Evolutionary conservation across 768 basidiomycete species (phyloP).

Genomic region (Butyriboletus loyo): DNA sequence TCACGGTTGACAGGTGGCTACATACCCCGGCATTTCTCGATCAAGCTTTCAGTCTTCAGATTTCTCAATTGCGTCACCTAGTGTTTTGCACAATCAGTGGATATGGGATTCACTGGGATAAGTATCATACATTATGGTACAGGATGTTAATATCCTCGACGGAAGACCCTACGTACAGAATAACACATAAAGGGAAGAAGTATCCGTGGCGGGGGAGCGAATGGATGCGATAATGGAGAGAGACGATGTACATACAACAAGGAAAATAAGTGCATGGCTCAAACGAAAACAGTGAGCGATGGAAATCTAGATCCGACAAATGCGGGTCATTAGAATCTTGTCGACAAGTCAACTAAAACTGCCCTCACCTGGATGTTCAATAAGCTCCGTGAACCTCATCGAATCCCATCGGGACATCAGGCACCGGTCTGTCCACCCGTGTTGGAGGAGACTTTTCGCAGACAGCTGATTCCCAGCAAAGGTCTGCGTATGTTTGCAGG

Average conservation of each 20-base stretch:
- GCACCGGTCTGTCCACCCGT: constrained; percentile 11
- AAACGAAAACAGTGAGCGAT: constrained; percentile 9
- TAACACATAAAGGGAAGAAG: constrained; percentile 4
- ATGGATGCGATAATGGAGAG: neutral
- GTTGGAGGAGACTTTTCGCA: constrained; percentile 13
- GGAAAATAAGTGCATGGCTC: neutral
- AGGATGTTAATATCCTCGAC: neutral
- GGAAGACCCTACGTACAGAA: neutral
- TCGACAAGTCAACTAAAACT: neutral
- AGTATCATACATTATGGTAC: constrained; percentile 6
- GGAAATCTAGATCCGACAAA: neutral
- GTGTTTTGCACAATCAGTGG: too few species aligned
- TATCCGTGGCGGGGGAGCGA: constrained; percentile 2
- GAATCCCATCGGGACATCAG: constrained; percentile 31
- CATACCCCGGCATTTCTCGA: too few species aligned
- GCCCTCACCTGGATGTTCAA: constrained; percentile 12
- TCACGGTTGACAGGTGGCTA: too few species aligned
- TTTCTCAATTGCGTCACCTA: too few species aligned
- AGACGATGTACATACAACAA: neutral
- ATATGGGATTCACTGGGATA: too few species aligned
- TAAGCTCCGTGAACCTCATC: constrained; percentile 20
- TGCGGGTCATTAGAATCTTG: neutral
- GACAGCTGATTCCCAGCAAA: constrained; percentile 30
- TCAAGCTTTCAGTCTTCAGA: too few species aligned
- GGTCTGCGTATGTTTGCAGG: constrained; percentile 25